Base-by-base conservation (phyloP, 495 filamentous ascomycete genomes). In the Penicillium verhagenii region DNA sequence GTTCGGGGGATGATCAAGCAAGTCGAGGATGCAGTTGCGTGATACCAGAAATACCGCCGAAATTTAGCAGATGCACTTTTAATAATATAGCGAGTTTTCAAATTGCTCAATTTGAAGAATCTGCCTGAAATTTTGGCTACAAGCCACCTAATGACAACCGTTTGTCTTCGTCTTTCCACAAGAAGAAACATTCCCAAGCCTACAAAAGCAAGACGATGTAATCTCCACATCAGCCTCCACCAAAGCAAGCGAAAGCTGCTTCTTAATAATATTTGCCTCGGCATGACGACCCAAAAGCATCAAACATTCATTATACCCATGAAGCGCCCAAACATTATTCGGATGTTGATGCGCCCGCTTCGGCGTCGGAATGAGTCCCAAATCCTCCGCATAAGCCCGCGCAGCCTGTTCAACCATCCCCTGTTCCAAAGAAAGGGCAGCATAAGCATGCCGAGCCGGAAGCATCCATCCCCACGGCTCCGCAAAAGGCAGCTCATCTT, bases 391-490 rank as follows among this genome's bases (percentile, higher is more conserved):
- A 48, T 88, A 89, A 1, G 82, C 76, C 0, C 61, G 66, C 9
- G 74, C 54, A 0, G 85, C 85, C 48, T 86, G 73, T 24, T 79
- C 69, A 6, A 82, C 71, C 2, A 70, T 72, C 2, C 76, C 79
- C 54, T 88, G 85, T 52, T 89, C 86, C 0, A 85, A 62, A 14
- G 85, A 67, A 1, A 89, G 70, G 2, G 85, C 86, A 0, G 80
- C 86, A 47, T 83, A 81, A 1, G 85, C 84, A 67, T 89, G 86
- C 4, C 84, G 70, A 0, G 83, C 77, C 0, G 86, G 84, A 55
- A 84, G 80, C 84, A 87, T 86, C 84, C 83, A 86, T 1, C 81
- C 82, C 84, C 85, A 88, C 0, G 86, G 86, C 64, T 89, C 86
- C 49, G 83, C 80, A 50, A 85, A 89, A 0, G 78, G 79, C 4